phyloP scores from a whole-genome alignment of 1,284 basidiomycete species.

The Fomitopsis pinicola region DNA sequence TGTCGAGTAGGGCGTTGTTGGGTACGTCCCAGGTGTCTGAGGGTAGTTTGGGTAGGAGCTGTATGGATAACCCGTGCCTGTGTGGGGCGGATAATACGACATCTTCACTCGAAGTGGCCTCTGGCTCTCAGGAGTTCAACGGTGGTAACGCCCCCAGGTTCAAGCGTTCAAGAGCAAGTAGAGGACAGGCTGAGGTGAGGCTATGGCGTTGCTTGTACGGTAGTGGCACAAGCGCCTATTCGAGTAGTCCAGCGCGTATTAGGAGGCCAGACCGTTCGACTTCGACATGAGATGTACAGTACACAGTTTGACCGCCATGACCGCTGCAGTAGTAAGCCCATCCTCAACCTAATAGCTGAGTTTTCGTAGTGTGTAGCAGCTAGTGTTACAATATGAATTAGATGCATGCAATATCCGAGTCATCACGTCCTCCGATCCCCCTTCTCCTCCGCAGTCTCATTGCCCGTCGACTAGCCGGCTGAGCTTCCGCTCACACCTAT shows the following conservation, averaged over 20 bases:
- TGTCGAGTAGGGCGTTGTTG: conserved; percentile 26
- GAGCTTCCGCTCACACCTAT: background rate
- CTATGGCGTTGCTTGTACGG: background rate
- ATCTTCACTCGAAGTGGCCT: conserved; percentile 7
- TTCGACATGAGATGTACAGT: no score
- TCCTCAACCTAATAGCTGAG: no score
- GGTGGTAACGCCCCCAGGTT: no score
- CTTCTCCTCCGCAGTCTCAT: no score
- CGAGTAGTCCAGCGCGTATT: background rate
- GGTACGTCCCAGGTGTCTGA: conserved; percentile 24
- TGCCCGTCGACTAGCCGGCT: background rate
- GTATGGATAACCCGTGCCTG: conserved; percentile 24
- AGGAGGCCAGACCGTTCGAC: no score
- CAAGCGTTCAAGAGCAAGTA: no score
- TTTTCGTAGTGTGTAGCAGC: background rate
- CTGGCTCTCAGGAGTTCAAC: no score
- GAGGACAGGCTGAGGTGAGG: no score
- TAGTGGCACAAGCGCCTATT: background rate
- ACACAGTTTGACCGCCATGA: no score
- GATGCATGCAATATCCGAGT: background rate
- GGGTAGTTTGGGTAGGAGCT: conserved; percentile 21
- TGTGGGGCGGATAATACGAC: conserved; percentile 26
- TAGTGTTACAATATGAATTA: background rate
- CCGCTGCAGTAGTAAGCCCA: no score
- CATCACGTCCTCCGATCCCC: no score